Conservation (phyloP, 192 early-diverging fungal genomes). For the Phlyctochytrium planicorne region DNA sequence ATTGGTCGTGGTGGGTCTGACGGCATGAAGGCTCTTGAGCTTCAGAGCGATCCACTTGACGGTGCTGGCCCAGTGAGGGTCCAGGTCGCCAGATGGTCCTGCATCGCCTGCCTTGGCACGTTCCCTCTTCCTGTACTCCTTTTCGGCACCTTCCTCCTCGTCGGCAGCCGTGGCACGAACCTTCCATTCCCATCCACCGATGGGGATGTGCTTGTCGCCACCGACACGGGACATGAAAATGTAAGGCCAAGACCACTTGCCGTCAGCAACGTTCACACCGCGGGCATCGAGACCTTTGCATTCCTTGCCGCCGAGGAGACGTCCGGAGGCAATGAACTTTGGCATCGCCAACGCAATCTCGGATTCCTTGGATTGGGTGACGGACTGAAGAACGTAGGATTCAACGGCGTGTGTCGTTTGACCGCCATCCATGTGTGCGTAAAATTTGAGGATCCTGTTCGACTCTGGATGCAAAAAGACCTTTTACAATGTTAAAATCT, state of each 20-base stretch:
- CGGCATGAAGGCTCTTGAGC: background rate
- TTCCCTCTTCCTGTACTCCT: background rate
- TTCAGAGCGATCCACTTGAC: background rate
- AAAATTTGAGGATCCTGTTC: slow-evolving; percentile 30
- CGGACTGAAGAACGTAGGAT: slow-evolving; percentile 4
- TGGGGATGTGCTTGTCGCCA: background rate
- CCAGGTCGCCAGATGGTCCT: background rate
- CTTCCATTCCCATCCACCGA: slow-evolving; percentile 9
- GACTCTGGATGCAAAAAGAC: slow-evolving; percentile 17
- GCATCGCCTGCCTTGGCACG: background rate
- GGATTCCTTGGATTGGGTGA: background rate
- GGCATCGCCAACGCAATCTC: background rate
- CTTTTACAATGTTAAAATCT: no score
- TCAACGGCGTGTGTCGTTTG: slow-evolving; percentile 22
- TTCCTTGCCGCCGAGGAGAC: slow-evolving; percentile 1
- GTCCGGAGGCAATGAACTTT: slow-evolving; percentile 17
- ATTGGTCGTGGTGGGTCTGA: background rate
- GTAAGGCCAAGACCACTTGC: slow-evolving; percentile 32
- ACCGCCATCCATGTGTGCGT: slow-evolving; percentile 30
- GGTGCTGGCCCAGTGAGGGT: slow-evolving; percentile 1
- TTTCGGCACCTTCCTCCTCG: slow-evolving; percentile 1
- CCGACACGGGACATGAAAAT: slow-evolving; percentile 17
- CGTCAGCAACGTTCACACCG: background rate
- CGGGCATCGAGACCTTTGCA: background rate
- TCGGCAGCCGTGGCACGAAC: background rate